Evolutionary conservation across 2,329 filamentous ascomycete genomes (phyloP).

Genomic region (Penicillium brasilianum): DNA sequence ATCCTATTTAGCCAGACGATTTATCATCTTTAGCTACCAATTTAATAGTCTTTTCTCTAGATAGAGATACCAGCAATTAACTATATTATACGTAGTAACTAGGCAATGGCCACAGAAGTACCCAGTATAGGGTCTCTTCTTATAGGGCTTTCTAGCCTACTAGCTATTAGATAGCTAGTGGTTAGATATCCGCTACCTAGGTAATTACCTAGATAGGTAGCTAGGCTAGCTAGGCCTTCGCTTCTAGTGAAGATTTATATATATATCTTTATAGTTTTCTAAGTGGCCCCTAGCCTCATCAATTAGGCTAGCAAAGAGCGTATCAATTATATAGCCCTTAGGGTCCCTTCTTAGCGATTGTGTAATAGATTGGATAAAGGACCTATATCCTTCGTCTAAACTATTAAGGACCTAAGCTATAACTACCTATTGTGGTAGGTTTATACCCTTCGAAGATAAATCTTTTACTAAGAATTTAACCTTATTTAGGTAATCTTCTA

Average conservation of each 20-base stretch:
- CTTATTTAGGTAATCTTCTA: background rate
- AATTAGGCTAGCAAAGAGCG: background rate
- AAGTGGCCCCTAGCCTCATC: background rate
- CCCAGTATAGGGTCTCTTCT: background rate
- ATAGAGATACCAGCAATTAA: background rate
- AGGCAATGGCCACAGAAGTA: background rate
- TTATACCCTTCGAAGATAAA: background rate
- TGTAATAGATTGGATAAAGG: background rate
- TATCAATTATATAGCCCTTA: background rate
- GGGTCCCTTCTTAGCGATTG: background rate
- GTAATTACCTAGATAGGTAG: too few relatives aligned
- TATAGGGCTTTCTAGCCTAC: background rate
- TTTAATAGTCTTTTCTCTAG: background rate
- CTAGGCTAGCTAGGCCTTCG: background rate
- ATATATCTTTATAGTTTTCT: background rate
- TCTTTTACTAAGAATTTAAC: background rate
- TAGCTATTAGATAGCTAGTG: too few relatives aligned
- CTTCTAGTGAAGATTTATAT: background rate
- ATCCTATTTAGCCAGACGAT: background rate
- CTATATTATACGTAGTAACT: background rate
- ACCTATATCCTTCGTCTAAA: background rate
- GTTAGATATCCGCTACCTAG: too few relatives aligned
- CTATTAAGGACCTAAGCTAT: background rate
- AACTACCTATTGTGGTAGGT: background rate
- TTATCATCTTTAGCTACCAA: background rate